These are phyloP conservation scores for Sporothrix luriei DNA, from an alignment of 2,329 filamentous ascomycete genomes.

Conservation along the genomic window DNA sequence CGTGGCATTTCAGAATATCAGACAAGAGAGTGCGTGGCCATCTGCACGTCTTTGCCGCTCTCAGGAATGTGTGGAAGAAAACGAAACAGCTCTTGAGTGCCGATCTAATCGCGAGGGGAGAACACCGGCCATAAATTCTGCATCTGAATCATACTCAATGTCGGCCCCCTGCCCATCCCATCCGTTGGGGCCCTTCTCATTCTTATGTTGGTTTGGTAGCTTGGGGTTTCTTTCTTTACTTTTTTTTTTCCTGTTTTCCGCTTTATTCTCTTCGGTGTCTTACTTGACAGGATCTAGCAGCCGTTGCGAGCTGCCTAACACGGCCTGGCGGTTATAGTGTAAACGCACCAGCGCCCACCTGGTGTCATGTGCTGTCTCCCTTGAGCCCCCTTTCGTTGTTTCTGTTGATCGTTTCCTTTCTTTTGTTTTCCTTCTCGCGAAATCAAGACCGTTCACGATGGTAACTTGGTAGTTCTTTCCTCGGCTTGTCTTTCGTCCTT, in stretches of 20 bases:
- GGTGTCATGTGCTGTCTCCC: background rate
- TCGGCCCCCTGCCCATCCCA: background rate
- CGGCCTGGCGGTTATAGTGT: conserved; percentile 12
- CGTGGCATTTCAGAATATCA: background rate
- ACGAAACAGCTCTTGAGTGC: conserved; percentile 10
- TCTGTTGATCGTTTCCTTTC: background rate
- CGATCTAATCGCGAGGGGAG: conserved; percentile 5
- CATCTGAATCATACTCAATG: conserved; percentile 14
- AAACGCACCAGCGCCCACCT: background rate
- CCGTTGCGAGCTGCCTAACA: conserved; percentile 21
- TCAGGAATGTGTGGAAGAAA: conserved; percentile 5
- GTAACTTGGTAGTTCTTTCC: background rate
- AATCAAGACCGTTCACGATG: no score
- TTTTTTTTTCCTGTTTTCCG: background rate
- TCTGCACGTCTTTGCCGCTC: background rate
- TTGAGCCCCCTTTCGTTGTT: background rate
- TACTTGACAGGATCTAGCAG: background rate
- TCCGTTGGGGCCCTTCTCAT: background rate
- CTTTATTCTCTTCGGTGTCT: background rate
- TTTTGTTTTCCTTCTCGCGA: background rate
- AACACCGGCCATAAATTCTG: conserved; percentile 4
- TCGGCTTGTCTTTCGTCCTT: background rate
- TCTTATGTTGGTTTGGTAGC: background rate
- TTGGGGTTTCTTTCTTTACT: background rate
- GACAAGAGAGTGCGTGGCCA: no score